Percentiles rank a stretch among this genome's conserved stretches.
These are phyloP conservation scores for Chenopodium berlandieri DNA, from an alignment of 148 eudicot genomes.

Conservation along the genomic window DNA sequence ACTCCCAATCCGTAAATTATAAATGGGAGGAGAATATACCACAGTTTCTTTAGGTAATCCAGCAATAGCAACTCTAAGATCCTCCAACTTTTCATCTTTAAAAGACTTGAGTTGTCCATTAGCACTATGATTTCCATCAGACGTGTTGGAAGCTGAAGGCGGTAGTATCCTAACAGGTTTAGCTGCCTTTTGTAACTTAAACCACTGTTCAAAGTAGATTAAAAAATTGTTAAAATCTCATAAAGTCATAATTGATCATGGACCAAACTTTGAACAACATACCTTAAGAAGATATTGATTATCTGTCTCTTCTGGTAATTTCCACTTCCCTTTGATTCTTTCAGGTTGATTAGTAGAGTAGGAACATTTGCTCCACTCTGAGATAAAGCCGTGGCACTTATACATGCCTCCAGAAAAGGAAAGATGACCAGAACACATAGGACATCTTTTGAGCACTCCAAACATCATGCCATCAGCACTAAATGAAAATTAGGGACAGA, in stretches of 20 bases:
- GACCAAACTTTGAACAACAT: constrained; percentile 16
- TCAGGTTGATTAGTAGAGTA: constrained; percentile 69
- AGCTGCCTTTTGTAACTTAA: constrained; percentile 60
- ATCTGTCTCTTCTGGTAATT: constrained; percentile 69
- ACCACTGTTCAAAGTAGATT: constrained; percentile 60
- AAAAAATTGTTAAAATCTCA: constrained; percentile 17
- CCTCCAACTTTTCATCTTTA: constrained; percentile 60
- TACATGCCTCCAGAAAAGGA: constrained; percentile 72
- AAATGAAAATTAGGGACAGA: constrained; percentile 17
- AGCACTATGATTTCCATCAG: constrained; percentile 48
- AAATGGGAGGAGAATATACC: constrained; percentile 42
- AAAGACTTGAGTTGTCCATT: constrained; percentile 42
- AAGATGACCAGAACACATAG: constrained; percentile 73
- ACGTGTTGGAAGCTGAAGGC: constrained; percentile 41
- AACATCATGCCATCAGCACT: constrained; percentile 99
- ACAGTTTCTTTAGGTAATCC: constrained; percentile 55
- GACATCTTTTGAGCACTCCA: constrained; percentile 70
- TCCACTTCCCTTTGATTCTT: constrained; percentile 86
- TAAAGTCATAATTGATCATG: not conserved
- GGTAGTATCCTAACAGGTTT: constrained; percentile 71
- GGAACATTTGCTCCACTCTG: constrained; percentile 95
- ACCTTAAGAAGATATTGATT: constrained; percentile 86
- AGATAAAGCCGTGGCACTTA: constrained; percentile 68
- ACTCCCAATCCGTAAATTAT: not conserved
- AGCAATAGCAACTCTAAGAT: constrained; percentile 63